Base-by-base conservation (phyloP, 202 grass and related monocot genomes). In the Thinopyrum obtusiflorum region DNA sequence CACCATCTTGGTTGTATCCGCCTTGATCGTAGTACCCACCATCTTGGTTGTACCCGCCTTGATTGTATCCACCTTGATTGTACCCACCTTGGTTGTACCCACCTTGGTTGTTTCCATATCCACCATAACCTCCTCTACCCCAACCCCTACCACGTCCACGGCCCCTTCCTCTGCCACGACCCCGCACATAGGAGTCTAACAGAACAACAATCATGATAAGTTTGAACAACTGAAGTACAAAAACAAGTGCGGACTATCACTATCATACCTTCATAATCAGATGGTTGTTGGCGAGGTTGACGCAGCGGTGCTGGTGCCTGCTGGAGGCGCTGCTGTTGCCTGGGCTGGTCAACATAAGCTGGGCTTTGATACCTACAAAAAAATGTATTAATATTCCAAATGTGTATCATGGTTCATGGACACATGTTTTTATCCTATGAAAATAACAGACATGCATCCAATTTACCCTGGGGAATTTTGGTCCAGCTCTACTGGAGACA, bases 361-460 rank as follows among this genome's bases (percentile, higher is more conserved):
- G 96, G 91, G 86, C 86, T 88, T 94, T 98, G 96, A 70, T 95
- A 95, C 86, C 96, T 98, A 76, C 17, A 79, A 68, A 78, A 87
- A 37, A 86, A 68, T 13, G 8, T 72, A 83, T 71, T 81, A 75
- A 32, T 66, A 55, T 55, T 47, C 27, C 23, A 60, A 76, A 62
- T 8, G 11, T 9, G 2, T 49, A 81, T 14, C 15, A 9, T 53
- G 27, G 53, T 76, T 5, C 26, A 4, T 28, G 20, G 40, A 68
- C 29, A 76, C 61, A 63, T 9, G 20, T 60, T 25, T 47, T 36
- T 57, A 82, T 29, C 5, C 42, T 89, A 42, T 68, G 62, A 10
- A 85, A 78, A 63, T 37, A 60, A 67, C 6, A 1, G 32, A 40
- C n/a, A 84, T 47, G 25, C 46, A 69, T 83, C 39, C 14, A 20